A percentile compares a stretch with the other conserved stretches of the same genome.
phyloP scores from a whole-genome alignment of 768 basidiomycete species.

The Dendrothele bispora region DNA sequence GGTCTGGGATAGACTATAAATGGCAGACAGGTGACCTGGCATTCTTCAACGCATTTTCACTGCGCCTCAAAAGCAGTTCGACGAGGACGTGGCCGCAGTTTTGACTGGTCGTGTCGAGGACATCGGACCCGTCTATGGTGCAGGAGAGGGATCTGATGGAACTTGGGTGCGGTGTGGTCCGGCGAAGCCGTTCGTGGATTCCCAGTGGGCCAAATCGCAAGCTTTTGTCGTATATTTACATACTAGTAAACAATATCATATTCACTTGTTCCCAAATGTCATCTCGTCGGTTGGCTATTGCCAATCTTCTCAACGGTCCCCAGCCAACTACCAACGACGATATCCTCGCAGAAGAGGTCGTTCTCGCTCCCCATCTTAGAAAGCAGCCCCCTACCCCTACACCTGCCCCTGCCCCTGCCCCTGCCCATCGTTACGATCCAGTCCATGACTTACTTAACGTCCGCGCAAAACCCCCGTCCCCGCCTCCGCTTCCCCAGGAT shows the following conservation, averaged over 20 bases:
- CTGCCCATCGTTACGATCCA: constrained; percentile 3
- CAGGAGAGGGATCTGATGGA: constrained; percentile 79
- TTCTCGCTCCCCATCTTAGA: constrained; percentile 33
- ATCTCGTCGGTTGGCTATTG: constrained; percentile 72
- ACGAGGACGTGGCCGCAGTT: constrained; percentile 73
- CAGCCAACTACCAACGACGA: constrained; percentile 13
- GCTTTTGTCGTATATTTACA: constrained; percentile 75
- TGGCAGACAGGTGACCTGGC: no score
- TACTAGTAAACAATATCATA: background rate
- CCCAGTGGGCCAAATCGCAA: constrained; percentile 77
- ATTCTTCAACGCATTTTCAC: no score
- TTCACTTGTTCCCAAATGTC: background rate
- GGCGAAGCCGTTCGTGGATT: constrained; percentile 63
- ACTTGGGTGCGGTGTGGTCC: constrained; percentile 84
- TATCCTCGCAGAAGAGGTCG: constrained; percentile 22
- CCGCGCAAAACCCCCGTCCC: constrained; percentile 10
- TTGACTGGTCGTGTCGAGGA: constrained; percentile 81
- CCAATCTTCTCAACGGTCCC: constrained; percentile 61
- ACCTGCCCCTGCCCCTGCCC: constrained; percentile 11
- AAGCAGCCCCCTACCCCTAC: constrained; percentile 14
- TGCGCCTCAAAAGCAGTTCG: constrained; percentile 92
- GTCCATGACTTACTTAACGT: constrained; percentile 6
- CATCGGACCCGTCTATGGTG: constrained; percentile 81
- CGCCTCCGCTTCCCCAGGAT: constrained; percentile 21
- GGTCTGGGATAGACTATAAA: no score